Base-by-base conservation (phyloP, 2,329 filamentous ascomycete species). In the Coniochaeta ligniaria region DNA sequence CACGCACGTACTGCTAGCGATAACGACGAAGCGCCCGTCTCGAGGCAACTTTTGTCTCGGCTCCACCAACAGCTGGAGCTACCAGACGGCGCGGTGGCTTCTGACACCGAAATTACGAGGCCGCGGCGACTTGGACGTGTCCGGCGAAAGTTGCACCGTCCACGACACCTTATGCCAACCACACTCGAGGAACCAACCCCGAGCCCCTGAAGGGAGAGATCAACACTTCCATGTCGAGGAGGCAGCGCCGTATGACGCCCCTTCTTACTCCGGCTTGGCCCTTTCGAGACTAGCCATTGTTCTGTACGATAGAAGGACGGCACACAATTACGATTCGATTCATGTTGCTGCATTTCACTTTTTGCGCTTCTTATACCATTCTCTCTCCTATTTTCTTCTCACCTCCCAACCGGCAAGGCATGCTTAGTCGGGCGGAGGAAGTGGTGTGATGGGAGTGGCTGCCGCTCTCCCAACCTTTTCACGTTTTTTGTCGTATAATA, bases 321-420 rank as follows among this genome's bases (percentile, higher is more conserved):
- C n/a, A 20, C 45, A 24, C 28, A 35, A 1, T 57, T 57, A 28
- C 6, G 17, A 6, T 20, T 58, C 20, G 33, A 22, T 20, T 54
- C 61, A 41, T 61, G 33, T 38, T 60, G 17, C 58, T 45, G 20
- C 33, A 50, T 45, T 57, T 55, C n/a, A n/a, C 54, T 58, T 59
- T 61, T 41, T 59, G 5, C 28, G 59, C 43, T 38, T 41, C 14
- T 50, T 35, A 14, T 26, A 50, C 45, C 47, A 50, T 61, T 45
- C n/a, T 6, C 11, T 17, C 20, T 57, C 12, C 24, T 12, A 35
- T 1, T 20, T 43, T 35, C 35, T 8, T 50, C 26, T 41, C 45
- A 38, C 58, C 45, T 24, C 57, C 22, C 20, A n/a, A n/a, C 33
- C 35, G 12, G 12, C 4, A 7, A 7, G 35, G 16, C 9, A 38